Evolutionary conservation across 441 rosid genomes (phyloP).

Genomic region (Kokia cookei): DNA sequence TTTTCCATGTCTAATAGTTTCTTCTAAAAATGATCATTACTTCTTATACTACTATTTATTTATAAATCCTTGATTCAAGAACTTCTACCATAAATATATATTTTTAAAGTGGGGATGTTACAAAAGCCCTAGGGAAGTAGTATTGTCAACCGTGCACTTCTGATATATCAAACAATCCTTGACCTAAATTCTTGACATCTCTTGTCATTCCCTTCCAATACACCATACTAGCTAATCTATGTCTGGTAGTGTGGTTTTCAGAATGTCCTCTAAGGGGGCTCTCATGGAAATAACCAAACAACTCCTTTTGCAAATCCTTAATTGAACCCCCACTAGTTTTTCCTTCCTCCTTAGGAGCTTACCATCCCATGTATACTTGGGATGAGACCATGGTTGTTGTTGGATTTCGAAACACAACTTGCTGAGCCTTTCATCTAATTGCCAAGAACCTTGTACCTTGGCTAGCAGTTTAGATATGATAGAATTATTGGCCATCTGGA

Average conservation of each 20-base stretch:
- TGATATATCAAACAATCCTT: no score
- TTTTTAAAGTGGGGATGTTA: no score
- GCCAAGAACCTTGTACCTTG: background rate
- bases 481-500: background rate
- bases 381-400: background rate
- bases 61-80: no score
- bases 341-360: background rate
- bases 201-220: background rate
- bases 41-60: no score
- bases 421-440: background rate
- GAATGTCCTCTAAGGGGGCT: background rate
- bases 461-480: background rate
- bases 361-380: background rate
- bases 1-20: no score
- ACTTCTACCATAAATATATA: no score
- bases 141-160: no score
- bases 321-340: background rate
- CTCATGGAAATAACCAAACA: background rate
- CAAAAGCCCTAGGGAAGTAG: no score
- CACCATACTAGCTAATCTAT: background rate
- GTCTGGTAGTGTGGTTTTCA: background rate
- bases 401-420: background rate
- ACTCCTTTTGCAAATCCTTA: background rate
- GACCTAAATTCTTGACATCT: no score
- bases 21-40: no score